Percentiles rank a stretch among this genome's conserved stretches.
Conservation (phyloP, 129 eudicot species). For the Pulicaria dysenterica region DNA sequence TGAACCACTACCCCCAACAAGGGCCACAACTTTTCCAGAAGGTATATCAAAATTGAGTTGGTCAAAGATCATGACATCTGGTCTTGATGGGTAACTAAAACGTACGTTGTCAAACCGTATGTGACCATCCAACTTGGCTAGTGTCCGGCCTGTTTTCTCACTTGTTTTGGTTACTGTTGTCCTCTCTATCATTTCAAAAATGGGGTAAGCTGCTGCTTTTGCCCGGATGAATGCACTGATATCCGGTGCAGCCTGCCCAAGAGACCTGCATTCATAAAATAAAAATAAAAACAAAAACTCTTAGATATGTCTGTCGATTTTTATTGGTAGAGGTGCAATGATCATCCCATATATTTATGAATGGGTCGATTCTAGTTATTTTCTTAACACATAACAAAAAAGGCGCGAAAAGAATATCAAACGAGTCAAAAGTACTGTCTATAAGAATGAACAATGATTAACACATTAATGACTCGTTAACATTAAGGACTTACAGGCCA, state of each 20-base stretch:
- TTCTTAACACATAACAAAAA: too few species aligned
- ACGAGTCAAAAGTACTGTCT: too few species aligned
- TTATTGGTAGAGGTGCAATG: background rate
- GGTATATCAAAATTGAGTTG: constrained; percentile 77
- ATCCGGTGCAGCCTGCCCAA: constrained; percentile 98
- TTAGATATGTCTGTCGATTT: background rate
- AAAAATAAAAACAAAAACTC: background rate
- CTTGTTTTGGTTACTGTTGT: constrained; percentile 50
- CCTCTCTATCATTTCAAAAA: constrained; percentile 92
- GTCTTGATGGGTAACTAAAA: constrained; percentile 96
- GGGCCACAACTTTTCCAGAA: constrained; percentile 89
- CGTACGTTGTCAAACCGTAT: constrained; percentile 76
- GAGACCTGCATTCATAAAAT: constrained; percentile 57
- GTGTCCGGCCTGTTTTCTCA: constrained; percentile 53
- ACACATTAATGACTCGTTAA: too few species aligned
- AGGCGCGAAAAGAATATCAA: too few species aligned
- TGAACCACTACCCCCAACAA: constrained; percentile 98
- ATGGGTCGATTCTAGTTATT: background rate
- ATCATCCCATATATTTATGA: background rate
- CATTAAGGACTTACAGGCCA: constrained; percentile 88
- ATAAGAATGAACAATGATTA: too few species aligned
- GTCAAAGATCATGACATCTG: constrained; percentile 74
- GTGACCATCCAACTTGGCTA: constrained; percentile 73
- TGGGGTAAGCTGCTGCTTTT: constrained; percentile 88
- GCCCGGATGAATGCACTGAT: constrained; percentile 92